Base-by-base conservation (phyloP, 192 early-diverging fungal genomes). In the Jimgerdemannia flammicorona region DNA sequence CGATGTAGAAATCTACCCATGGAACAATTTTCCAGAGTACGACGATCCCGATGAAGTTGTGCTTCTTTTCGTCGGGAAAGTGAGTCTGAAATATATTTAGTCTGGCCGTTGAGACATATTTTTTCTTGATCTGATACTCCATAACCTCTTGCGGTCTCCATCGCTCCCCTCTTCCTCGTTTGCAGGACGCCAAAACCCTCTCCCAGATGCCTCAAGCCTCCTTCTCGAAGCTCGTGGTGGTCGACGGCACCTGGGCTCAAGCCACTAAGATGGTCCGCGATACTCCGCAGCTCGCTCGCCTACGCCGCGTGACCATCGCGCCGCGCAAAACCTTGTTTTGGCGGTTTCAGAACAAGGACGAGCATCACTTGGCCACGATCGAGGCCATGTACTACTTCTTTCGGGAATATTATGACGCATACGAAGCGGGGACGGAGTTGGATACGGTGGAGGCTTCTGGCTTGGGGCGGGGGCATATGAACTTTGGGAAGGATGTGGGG, bases 211-310 rank as follows among this genome's bases (percentile, higher is more conserved):
- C 92, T 44, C 83, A 84, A 14, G 76, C 69, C 3, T 81, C 86
- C 1, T 94, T 95, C 76, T 93, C 95, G 75, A 84, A 84, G 65
- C 74, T 96, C 4, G 80, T 97, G 70, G 96, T 99, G 8, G 90
- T 99, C 66, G 96, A 99, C 78, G 97, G 97, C n/a, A 99, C 96
- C 14, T 99, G 97, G 97, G 83, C 85, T 19, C 96, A 99, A 70
- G 94, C 95, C 4, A 89, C 82, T 67, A 82, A 75, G 40, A 93
- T 90, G 83, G 81, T 79, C 77, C 84, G 82, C 67, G 78, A 82
- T 77, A 83, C 79, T 43, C 76, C 81, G 1, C 74, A 77, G 74
- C 78, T 91, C n/a, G 69, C 74, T 40, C 76, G 72, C 4, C 70
- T 91, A 49, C 84, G 76, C 39, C 83, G 90, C 75, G 90, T 94